Percentiles rank a stretch among this genome's conserved stretches.
phyloP scores from a whole-genome alignment of 2,329 filamentous ascomycete species.

The Eurotiales sp. region DNA sequence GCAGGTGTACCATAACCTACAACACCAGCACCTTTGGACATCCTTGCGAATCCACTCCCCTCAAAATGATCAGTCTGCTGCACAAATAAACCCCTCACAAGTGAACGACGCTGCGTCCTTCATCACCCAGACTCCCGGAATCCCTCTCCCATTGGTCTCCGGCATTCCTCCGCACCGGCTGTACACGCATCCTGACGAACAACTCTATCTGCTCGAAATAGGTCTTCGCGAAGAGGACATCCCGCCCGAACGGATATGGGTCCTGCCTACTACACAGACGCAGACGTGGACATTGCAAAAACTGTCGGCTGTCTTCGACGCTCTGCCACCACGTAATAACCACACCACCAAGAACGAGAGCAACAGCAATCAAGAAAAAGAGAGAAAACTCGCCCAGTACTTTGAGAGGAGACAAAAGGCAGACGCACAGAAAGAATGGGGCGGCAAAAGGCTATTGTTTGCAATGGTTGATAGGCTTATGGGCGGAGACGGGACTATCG shows the following conservation, averaged over 20 bases:
- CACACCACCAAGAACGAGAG: conserved; percentile 12
- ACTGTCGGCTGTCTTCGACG: conserved; percentile 56
- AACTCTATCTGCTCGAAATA: conserved; percentile 55
- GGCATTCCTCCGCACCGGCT: conserved; percentile 58
- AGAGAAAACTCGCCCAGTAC: conserved; percentile 29
- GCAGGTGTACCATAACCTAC: conserved; percentile 61
- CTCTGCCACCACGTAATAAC: conserved; percentile 32
- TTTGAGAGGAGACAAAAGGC: conserved; percentile 26
- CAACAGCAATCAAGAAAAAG: conserved; percentile 23
- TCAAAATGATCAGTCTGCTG: conserved; percentile 21
- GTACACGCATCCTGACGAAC: conserved; percentile 63
- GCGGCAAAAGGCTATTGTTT: conserved; percentile 54
- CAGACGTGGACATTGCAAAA: conserved; percentile 57
- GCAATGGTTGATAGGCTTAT: conserved; percentile 51
- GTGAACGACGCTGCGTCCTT: background rate
- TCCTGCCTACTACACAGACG: conserved; percentile 56
- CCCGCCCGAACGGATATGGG: conserved; percentile 53
- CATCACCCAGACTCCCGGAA: no score
- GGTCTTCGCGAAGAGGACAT: conserved; percentile 46
- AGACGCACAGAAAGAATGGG: conserved; percentile 34
- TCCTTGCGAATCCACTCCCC: conserved; percentile 48
- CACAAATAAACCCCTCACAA: background rate
- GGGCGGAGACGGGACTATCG: conserved; percentile 58
- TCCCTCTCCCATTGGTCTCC: conserved; percentile 56
- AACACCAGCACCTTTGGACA: conserved; percentile 61